These are phyloP conservation scores for Nitzschia inconspicua DNA, from an alignment of 108 stramenopile species.

Conservation along the genomic window DNA sequence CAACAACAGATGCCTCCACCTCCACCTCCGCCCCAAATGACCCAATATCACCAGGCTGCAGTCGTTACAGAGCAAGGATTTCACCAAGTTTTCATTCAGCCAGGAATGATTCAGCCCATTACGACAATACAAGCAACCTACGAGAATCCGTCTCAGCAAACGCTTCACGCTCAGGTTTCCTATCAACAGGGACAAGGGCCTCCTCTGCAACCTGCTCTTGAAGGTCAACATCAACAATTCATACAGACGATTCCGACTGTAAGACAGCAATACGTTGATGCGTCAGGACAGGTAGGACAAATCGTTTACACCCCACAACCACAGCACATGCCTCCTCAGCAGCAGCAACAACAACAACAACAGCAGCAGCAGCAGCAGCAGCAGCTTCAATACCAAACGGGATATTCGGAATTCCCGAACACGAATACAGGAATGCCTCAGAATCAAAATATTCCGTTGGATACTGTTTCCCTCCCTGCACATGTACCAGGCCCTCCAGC, in stretches of 20 bases:
- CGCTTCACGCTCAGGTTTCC: background rate
- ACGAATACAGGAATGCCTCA: background rate
- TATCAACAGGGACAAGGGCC: background rate
- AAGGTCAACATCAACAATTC: too few relatives aligned
- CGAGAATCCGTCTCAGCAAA: background rate
- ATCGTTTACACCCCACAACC: too few relatives aligned
- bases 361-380: slow-evolving; percentile 8
- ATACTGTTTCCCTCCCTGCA: background rate
- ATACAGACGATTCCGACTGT: too few relatives aligned
- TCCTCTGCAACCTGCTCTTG: too few relatives aligned
- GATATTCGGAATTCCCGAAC: background rate
- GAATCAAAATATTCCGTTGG: slow-evolving; percentile 1
- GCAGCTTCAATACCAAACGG: slow-evolving; percentile 6
- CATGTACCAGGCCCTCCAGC: background rate
- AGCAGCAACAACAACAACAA: background rate
- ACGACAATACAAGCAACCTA: slow-evolving; percentile 3
- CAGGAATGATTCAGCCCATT: slow-evolving; percentile 7
- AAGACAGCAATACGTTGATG: too few relatives aligned
- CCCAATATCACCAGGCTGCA: background rate
- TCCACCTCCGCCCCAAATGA: background rate
- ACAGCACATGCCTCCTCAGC: slow-evolving; percentile 4
- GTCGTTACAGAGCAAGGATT: background rate
- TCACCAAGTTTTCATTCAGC: slow-evolving; percentile 2
- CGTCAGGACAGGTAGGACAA: too few relatives aligned
- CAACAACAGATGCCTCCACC: slow-evolving; percentile 2